Conservation (phyloP, 2,329 filamentous ascomycete genomes). For the Gnomoniopsis sp. region DNA sequence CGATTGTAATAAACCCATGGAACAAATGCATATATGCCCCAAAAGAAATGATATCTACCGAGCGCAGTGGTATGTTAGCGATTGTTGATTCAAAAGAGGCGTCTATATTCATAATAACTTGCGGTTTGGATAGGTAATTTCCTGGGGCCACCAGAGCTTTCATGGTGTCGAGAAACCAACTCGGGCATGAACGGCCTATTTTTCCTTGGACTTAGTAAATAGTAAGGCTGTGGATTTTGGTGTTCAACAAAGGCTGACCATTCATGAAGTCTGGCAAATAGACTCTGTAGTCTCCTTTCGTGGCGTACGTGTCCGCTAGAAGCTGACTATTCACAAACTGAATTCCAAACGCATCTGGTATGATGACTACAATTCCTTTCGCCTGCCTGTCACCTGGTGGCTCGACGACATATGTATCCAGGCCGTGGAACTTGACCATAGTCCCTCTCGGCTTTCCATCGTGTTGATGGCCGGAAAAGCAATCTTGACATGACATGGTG, state of each 20-base stretch:
- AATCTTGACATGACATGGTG: slow-evolving; percentile 36
- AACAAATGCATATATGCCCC: slow-evolving; percentile 24
- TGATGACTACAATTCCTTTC: slow-evolving; percentile 49
- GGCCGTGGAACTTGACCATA: slow-evolving; percentile 43
- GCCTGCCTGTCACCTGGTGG: slow-evolving; percentile 28
- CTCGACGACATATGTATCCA: slow-evolving; percentile 44
- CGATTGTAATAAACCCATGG: slow-evolving; percentile 31
- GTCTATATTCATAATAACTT: slow-evolving; percentile 10
- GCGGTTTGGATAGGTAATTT: slow-evolving; percentile 28
- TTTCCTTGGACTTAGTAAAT: background rate
- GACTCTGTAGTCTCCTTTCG: slow-evolving; percentile 45
- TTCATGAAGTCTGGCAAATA: slow-evolving; percentile 56
- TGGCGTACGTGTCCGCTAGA: slow-evolving; percentile 52
- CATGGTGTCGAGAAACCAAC: slow-evolving; percentile 28
- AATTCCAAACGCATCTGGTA: slow-evolving; percentile 56
- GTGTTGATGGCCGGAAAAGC: slow-evolving; percentile 45
- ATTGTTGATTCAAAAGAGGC: background rate
- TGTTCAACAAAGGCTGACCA: slow-evolving; percentile 22
- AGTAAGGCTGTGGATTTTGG: background rate
- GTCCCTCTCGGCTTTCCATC: slow-evolving; percentile 41
- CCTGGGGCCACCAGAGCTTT: slow-evolving; percentile 22
- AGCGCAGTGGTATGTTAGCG: background rate
- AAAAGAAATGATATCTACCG: slow-evolving; percentile 25
- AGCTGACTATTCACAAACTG: slow-evolving; percentile 49
- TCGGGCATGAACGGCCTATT: slow-evolving; percentile 28